Evolutionary conservation across 2,329 filamentous ascomycete species (phyloP), one percentile per base, ranked within the genome.

Genomic region (Dactylella cylindrospora): DNA sequence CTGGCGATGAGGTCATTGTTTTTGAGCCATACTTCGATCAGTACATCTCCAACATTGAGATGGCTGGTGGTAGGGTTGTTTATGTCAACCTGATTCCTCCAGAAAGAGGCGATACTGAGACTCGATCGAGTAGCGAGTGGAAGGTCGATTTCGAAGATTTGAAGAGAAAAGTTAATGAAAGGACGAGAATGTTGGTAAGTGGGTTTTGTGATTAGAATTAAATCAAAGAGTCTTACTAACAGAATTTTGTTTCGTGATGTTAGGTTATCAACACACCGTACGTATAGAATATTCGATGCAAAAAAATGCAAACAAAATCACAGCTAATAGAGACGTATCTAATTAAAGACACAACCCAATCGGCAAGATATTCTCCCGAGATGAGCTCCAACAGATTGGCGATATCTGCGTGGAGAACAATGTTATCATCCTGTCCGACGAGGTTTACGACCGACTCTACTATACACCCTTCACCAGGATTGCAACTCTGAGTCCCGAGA

Each of bases 21-120:
- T 96, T 98, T 72, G 93, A 98, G 76, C 93, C 93, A 8, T 98
- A 96, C 76, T 98, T 97, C 72, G 93, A 98, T 74, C 93, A 98
- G 84, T 95, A 97, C 73, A 95, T 98, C 67, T 90, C 85, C 77
- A 98, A 98, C 75, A 97, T 98, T 66, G 88, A 96, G 74, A 97
- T 98, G 90, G 84, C 93, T 0, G 93, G 93, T 45, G 93, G 93
- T 67, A 94, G 85, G 72, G 88, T 97, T 66, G 85, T 91, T 68
- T 97, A 96, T 71, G 91, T 97, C 19, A 90, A 93, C n/a, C 78
- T 98, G 72, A 87, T 93, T 65, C 91, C 93, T 22, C 93, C 93
- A 7, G 79, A 81, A 66, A 84, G 89, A 38, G 93, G 93, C 44
- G 85, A 83, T 3, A 82, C 79, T 31, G 81, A 84, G 73, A 95